Evolutionary conservation across 176 grass and related monocot genomes (phyloP), one percentile per base, ranked within the genome.

Genomic region (Raddia distichophylla): DNA sequence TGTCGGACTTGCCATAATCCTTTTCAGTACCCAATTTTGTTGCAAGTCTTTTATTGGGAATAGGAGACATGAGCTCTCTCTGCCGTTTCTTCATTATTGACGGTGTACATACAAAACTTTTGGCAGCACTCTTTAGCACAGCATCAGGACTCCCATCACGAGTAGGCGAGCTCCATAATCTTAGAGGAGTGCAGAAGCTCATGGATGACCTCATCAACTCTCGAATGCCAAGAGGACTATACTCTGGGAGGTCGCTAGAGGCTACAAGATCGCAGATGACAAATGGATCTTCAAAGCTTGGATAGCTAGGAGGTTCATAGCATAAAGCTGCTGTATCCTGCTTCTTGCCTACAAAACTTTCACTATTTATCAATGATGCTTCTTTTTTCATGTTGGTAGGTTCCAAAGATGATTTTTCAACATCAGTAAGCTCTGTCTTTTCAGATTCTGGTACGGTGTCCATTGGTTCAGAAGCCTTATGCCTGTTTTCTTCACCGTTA

Each of bases 51-150:
- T 63, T 71, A 49, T 91, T 89, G 60, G 66, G 82, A 85, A 54
- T 68, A 56, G 94, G 91, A 77, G 90, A 97, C 8, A 44, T 69
- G 5, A 89, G 64, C 42, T 88, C 91, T 62, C 83, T 84, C 33
- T 65, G 86, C n/a, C 94, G 75, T 79, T 97, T 97, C 71, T 97
- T 97, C 77, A 94, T 74, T 86, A 94, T 92, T 71, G 94, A 97
- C 0, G 87, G 92, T 37, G 92, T 97, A 79, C 70, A 84, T 47
- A 67, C 12, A 7, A 87, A 97, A 76, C 80, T 94, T 86, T 92
- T 94, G 71, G 85, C 92, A 76, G 89, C 94, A 97, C 76, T 92
- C 55, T 84, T 92, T 33, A 90, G 72, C 60, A 90, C 70, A 57
- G 74, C 87, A 84, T 94, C 92, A 70, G 90, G 89, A 64, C 91